Evolutionary conservation across 1,139 yeast species (phyloP).

Genomic region (Suhomyces ambrosiae): DNA sequence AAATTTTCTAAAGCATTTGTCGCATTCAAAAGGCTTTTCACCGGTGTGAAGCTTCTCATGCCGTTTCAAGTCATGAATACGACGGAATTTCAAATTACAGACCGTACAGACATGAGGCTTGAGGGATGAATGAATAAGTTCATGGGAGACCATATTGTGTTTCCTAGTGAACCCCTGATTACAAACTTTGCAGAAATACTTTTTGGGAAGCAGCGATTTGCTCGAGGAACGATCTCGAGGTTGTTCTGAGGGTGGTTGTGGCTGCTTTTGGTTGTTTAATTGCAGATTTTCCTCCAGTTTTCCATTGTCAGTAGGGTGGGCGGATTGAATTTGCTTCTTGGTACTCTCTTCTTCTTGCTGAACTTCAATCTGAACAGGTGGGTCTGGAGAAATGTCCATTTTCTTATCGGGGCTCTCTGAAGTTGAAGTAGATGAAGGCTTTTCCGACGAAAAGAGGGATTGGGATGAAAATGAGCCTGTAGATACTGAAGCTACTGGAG

Average conservation of each 20-base stretch:
- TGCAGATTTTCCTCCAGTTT: not conserved
- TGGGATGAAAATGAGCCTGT: not conserved
- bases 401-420: no score
- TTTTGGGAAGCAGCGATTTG: conserved; percentile 14
- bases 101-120: conserved; percentile 70
- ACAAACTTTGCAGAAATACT: conserved; percentile 60
- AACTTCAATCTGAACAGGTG: no score
- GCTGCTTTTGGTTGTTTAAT: not conserved
- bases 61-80: conserved; percentile 75
- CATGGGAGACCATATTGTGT: conserved; percentile 75
- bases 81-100: conserved; percentile 64
- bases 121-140: conserved; percentile 65
- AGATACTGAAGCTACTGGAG: conserved; percentile 1
- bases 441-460: conserved; percentile 5
- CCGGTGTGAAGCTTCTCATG: conserved; percentile 79
- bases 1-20: conserved; percentile 63
- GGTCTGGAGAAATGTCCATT: no score
- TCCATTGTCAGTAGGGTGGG: no score
- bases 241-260: conserved; percentile 2
- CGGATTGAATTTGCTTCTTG: no score
- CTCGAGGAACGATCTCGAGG: not conserved
- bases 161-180: conserved; percentile 65
- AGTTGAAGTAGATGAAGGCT: not conserved
- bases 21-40: conserved; percentile 67
- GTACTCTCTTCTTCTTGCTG: no score